Percentiles rank a stretch among this genome's conserved stretches.
Conservation (phyloP, 306 rosid species). For the Lupinus albus region DNA sequence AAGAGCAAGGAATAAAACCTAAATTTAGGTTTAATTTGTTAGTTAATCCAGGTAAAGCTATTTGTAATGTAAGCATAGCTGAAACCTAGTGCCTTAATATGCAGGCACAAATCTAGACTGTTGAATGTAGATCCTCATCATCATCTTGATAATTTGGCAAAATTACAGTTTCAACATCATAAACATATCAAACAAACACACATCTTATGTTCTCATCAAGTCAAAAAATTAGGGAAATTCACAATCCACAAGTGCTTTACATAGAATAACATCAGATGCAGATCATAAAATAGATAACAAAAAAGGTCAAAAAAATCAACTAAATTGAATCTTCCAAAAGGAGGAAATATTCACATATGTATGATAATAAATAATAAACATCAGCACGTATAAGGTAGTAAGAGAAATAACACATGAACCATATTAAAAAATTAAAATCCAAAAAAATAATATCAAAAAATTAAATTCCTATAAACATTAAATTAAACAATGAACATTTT, state of each 20-base stretch:
- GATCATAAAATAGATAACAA: background rate
- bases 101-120: background rate
- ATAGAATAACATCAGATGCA: background rate
- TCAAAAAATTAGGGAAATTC: slow-evolving; percentile 1
- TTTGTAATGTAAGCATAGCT: background rate
- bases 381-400: background rate
- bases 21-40: background rate
- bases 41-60: background rate
- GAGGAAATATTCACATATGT: background rate
- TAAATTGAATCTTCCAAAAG: background rate
- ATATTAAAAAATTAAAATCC: background rate
- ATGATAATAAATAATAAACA: background rate
- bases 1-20: slow-evolving; percentile 3
- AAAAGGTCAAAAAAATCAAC: background rate
- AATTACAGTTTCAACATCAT: background rate
- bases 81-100: background rate
- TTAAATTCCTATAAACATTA: slow-evolving; percentile 9
- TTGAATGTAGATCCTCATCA: background rate
- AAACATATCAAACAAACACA: slow-evolving; percentile 23
- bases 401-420: background rate
- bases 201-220: slow-evolving; percentile 2
- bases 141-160: slow-evolving; percentile 1
- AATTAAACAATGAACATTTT: slow-evolving; percentile 9
- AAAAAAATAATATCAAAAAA: background rate
- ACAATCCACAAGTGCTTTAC: background rate